Conservation (phyloP, 139 green algal species). For the Astrephomene gubernaculifera region DNA sequence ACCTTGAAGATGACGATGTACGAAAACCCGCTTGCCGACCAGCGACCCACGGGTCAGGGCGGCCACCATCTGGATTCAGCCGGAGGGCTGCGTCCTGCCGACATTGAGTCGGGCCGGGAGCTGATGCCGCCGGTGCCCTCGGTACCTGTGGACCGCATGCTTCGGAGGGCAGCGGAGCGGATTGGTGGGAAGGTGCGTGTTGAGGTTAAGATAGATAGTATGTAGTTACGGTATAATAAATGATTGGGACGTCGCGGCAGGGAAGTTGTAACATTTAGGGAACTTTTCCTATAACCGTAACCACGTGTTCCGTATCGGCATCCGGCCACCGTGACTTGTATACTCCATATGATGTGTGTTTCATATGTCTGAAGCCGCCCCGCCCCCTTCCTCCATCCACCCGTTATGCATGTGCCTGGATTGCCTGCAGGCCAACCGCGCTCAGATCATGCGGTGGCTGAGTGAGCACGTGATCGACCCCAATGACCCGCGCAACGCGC, state of each 20-base stretch:
- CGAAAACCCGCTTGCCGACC: conserved; percentile 53
- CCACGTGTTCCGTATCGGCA: too few relatives aligned
- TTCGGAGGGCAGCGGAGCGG: conserved; percentile 56
- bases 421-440: conserved; percentile 53
- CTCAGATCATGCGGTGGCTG: conserved; percentile 60
- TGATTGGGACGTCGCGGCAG: too few relatives aligned
- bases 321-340: too few relatives aligned
- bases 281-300: too few relatives aligned
- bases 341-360: too few relatives aligned
- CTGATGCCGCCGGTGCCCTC: conserved; percentile 64
- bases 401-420: too few relatives aligned
- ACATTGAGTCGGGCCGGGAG: conserved; percentile 56
- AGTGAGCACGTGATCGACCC: conserved; percentile 61
- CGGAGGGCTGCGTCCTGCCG: not conserved
- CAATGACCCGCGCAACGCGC: conserved; percentile 72
- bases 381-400: too few relatives aligned
- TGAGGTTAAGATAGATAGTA: too few relatives aligned
- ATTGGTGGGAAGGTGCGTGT: conserved; percentile 55
- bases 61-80: not conserved
- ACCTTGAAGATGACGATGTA: conserved; percentile 36
- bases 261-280: too few relatives aligned
- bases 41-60: not conserved
- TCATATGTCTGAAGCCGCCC: too few relatives aligned
- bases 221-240: too few relatives aligned
- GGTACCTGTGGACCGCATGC: conserved; percentile 55